Conservation (phyloP, 1,284 basidiomycete genomes). For the Ceratorhiza oryzae-sativae region DNA sequence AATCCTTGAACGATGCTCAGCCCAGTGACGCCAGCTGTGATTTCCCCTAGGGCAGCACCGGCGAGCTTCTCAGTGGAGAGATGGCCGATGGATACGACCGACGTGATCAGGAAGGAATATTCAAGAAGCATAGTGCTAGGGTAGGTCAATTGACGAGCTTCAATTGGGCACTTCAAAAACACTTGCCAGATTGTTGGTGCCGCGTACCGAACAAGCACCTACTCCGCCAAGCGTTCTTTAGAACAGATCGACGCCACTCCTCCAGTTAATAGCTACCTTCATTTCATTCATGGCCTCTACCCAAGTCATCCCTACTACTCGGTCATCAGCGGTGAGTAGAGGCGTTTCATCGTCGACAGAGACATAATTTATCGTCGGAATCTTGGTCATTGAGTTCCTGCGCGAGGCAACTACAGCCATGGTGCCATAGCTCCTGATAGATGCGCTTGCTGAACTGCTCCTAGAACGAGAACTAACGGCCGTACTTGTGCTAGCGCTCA, state of each 20-base stretch:
- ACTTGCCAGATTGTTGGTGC: slow-evolving; percentile 67
- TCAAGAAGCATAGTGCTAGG: slow-evolving; percentile 73
- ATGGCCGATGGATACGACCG: slow-evolving; percentile 85
- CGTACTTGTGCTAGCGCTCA: too few species aligned
- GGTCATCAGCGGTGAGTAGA: not conserved
- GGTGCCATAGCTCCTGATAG: too few species aligned
- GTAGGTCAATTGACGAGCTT: not conserved
- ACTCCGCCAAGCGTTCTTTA: not conserved
- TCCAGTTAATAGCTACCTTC: too few species aligned
- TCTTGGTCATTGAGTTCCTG: too few species aligned
- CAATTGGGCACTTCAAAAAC: not conserved
- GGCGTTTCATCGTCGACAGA: too few species aligned
- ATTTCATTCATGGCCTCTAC: too few species aligned
- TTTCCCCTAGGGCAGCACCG: slow-evolving; percentile 80
- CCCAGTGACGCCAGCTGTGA: slow-evolving; percentile 77
- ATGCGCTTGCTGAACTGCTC: too few species aligned
- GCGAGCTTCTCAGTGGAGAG: slow-evolving; percentile 82
- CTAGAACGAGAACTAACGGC: too few species aligned
- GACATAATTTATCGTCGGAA: too few species aligned
- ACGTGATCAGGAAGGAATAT: slow-evolving; percentile 73
- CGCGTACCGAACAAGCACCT: slow-evolving; percentile 68
- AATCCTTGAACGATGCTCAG: slow-evolving; percentile 85
- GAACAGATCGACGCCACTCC: too few species aligned
- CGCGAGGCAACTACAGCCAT: too few species aligned
- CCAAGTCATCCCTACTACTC: too few species aligned